A percentile compares a stretch with the other conserved stretches of the same genome.
phyloP scores from a whole-genome alignment of 2,329 filamentous ascomycete species.

The Falciphora oryzae region DNA sequence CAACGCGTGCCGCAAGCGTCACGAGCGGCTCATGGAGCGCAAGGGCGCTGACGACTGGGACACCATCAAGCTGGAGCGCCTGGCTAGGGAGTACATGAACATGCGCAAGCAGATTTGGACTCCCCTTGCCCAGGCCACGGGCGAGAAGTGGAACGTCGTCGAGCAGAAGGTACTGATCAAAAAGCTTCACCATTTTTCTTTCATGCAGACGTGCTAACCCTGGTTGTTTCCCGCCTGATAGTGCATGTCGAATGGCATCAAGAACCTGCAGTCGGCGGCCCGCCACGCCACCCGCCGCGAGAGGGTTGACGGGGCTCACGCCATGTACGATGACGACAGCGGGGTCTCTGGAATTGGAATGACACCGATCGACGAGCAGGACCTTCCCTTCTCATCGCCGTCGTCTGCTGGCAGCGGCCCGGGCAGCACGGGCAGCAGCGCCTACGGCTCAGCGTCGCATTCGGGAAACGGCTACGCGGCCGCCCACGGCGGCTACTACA shows the following conservation, averaged over 20 bases:
- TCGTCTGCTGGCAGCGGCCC: constrained; percentile 23
- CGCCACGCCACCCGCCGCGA: constrained; percentile 62
- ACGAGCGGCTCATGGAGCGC: constrained; percentile 77
- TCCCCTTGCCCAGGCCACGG: constrained; percentile 62
- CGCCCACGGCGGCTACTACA: constrained; percentile 17
- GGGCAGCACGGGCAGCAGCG: constrained; percentile 24
- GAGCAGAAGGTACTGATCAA: constrained; percentile 49
- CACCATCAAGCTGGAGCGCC: constrained; percentile 62
- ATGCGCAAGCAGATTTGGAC: constrained; percentile 79
- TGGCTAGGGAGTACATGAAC: constrained; percentile 74
- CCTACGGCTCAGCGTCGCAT: constrained; percentile 15
- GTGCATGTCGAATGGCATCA: constrained; percentile 81
- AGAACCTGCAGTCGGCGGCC: constrained; percentile 68
- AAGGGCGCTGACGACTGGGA: constrained; percentile 74
- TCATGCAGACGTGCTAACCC: background rate
- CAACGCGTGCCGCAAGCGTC: constrained; percentile 84
- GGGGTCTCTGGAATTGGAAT: constrained; percentile 59
- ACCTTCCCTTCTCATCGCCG: constrained; percentile 38
- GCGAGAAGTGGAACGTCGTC: constrained; percentile 76
- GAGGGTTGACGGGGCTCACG: constrained; percentile 38
- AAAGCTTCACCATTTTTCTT: background rate
- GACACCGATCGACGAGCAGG: constrained; percentile 53
- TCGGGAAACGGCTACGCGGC: constrained; percentile 8
- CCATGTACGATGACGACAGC: constrained; percentile 60
- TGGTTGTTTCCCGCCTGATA: constrained; percentile 28